Conservation (phyloP, 2,329 filamentous ascomycete species). For the Gliomastix tumulicola region DNA sequence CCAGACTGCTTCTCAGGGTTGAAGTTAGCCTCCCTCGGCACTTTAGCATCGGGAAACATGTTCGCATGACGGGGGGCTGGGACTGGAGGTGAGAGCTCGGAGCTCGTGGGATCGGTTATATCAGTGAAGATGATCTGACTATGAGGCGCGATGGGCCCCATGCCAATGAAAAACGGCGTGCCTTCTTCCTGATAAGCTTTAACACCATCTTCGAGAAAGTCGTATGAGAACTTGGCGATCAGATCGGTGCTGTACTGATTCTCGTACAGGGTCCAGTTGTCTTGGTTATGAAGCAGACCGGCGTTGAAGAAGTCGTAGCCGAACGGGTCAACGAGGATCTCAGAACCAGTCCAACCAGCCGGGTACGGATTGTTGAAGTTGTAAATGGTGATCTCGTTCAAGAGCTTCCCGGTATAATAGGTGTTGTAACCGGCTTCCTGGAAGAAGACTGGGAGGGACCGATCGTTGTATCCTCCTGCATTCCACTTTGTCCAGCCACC, state of each 20-base stretch:
- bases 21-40: constrained; percentile 58
- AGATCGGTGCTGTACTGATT: constrained; percentile 48
- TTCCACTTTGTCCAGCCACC: constrained; percentile 41
- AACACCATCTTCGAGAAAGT: constrained; percentile 44
- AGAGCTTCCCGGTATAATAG: constrained; percentile 47
- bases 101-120: constrained; percentile 38
- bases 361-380: constrained; percentile 45
- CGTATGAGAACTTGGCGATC: constrained; percentile 39
- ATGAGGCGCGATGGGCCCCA: constrained; percentile 36
- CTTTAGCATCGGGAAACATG: constrained; percentile 49
- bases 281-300: constrained; percentile 53
- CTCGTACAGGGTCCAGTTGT: constrained; percentile 41
- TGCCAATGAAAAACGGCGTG: constrained; percentile 46
- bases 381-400: constrained; percentile 37
- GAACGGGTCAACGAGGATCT: constrained; percentile 55
- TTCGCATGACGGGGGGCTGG: constrained; percentile 48
- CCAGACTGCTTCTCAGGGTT: constrained; percentile 43
- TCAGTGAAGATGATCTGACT: constrained; percentile 21
- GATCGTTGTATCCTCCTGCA: constrained; percentile 37
- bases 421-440: constrained; percentile 43
- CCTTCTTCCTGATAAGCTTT: too few species aligned
- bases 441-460: constrained; percentile 42
- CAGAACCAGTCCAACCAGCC: constrained; percentile 48
- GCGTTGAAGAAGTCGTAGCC: constrained; percentile 64
- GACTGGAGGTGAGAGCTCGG: constrained; percentile 29